A percentile compares a stretch with the other conserved stretches of the same genome.
These are phyloP conservation scores for Nitzschia sp. DNA, from an alignment of 108 stramenopile species.

Conservation along the genomic window DNA sequence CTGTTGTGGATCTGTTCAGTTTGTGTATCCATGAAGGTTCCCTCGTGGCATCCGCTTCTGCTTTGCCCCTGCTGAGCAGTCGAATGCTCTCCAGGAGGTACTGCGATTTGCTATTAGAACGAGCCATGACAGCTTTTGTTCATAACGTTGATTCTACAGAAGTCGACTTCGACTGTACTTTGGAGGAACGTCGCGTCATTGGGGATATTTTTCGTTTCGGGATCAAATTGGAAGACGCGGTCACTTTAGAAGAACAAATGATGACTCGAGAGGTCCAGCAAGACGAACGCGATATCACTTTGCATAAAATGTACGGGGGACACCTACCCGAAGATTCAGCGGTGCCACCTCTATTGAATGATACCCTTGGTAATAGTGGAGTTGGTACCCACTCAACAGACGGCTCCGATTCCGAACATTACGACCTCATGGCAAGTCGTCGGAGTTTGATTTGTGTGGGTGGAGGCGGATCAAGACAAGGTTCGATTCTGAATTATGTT, in stretches of 20 bases:
- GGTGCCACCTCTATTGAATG: neutral
- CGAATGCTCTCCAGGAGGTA: conserved; percentile 15
- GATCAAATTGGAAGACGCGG: conserved; percentile 40
- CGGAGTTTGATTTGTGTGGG: conserved; percentile 12
- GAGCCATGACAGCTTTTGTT: conserved; percentile 20
- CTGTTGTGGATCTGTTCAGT: conserved; percentile 24
- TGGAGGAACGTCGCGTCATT: conserved; percentile 34
- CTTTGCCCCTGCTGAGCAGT: conserved; percentile 29
- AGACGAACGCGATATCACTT: neutral
- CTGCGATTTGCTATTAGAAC: conserved; percentile 23
- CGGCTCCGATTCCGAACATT: conserved; percentile 1
- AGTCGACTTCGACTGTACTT: conserved; percentile 24
- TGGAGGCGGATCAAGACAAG: neutral
- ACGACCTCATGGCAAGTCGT: neutral
- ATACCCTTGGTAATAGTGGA: neutral
- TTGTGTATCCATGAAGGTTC: conserved; percentile 26
- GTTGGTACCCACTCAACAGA: neutral
- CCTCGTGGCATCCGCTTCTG: conserved; percentile 24
- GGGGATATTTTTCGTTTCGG: conserved; percentile 40
- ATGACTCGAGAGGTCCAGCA: neutral
- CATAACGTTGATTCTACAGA: conserved; percentile 15
- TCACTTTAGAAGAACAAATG: conserved; percentile 5
- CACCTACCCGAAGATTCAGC: neutral
- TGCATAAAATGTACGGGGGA: neutral
- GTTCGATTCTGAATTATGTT: conserved; percentile 26